Conservation (phyloP, 2,329 filamentous ascomycete genomes). For the Sporothrix pallida region DNA sequence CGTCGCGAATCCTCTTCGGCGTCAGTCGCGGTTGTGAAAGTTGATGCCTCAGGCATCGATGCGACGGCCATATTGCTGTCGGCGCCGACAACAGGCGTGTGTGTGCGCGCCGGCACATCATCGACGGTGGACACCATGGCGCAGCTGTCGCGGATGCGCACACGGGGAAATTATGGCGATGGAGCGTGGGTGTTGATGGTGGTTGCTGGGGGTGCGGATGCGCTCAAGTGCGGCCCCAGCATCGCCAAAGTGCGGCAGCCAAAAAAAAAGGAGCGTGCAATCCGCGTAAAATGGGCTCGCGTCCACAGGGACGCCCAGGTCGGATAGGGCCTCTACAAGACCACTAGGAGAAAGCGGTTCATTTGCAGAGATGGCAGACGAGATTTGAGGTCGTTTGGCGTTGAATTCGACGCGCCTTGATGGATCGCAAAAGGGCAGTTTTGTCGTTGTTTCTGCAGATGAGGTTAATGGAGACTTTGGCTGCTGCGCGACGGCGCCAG, state of each 20-base stretch:
- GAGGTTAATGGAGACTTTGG: slow-evolving; percentile 39
- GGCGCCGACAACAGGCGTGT: slow-evolving; percentile 51
- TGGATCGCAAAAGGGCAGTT: slow-evolving; percentile 57
- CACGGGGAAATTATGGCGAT: neutral
- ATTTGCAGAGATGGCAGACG: slow-evolving; percentile 58
- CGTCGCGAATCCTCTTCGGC: slow-evolving; percentile 73
- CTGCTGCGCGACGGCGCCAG: slow-evolving; percentile 35
- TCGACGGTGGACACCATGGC: slow-evolving; percentile 64
- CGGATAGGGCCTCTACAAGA: slow-evolving; percentile 55
- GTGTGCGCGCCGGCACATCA: slow-evolving; percentile 60
- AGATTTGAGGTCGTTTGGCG: slow-evolving; percentile 49
- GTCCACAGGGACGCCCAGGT: slow-evolving; percentile 55
- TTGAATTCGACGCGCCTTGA: slow-evolving; percentile 56
- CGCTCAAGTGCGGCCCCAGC: slow-evolving; percentile 32
- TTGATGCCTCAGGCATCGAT: slow-evolving; percentile 66
- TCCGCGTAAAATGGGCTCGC: slow-evolving; percentile 53
- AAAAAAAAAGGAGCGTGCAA: slow-evolving; percentile 33
- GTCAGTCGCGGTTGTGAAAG: slow-evolving; percentile 46
- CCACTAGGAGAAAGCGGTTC: slow-evolving; percentile 57
- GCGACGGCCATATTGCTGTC: slow-evolving; percentile 53
- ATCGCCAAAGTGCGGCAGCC: slow-evolving; percentile 36
- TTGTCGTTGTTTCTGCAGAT: slow-evolving; percentile 43
- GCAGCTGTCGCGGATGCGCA: slow-evolving; percentile 45
- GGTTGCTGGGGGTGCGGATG: slow-evolving; percentile 42
- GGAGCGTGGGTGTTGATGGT: slow-evolving; percentile 55